Evolutionary conservation across 2,329 filamentous ascomycete genomes (phyloP).

Genomic region (Xylariaceae sp.): DNA sequence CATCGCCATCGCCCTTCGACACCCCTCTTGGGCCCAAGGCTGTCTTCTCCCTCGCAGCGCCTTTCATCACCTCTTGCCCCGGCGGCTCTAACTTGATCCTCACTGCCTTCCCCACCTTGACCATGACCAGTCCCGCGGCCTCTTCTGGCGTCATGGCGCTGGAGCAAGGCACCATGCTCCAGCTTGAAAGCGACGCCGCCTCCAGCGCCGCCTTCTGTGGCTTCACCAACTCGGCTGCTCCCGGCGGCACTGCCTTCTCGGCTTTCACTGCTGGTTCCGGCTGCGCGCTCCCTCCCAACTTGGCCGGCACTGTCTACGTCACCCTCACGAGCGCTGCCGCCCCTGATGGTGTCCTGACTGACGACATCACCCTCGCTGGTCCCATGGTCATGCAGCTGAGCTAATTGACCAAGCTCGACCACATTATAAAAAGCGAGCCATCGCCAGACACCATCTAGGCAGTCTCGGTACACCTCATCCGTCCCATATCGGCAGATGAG

Average conservation of each 20-base stretch:
- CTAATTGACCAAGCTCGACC: constrained; percentile 26
- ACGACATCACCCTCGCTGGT: constrained; percentile 63
- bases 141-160: constrained; percentile 34
- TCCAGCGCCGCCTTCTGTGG: constrained; percentile 56
- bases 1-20: constrained; percentile 67
- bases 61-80: constrained; percentile 69
- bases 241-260: constrained; percentile 58
- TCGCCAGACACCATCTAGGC: too few species aligned
- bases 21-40: constrained; percentile 63
- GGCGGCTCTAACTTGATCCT: constrained; percentile 60
- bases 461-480: too few species aligned
- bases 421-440: too few species aligned
- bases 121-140: constrained; percentile 42
- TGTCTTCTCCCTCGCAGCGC: constrained; percentile 69
- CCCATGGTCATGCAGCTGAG: constrained; percentile 54
- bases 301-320: constrained; percentile 63
- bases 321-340: constrained; percentile 56
- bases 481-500: too few species aligned
- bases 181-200: constrained; percentile 47
- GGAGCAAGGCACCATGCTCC: constrained; percentile 37
- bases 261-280: constrained; percentile 47
- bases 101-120: constrained; percentile 57
- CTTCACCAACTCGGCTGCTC: constrained; percentile 58
- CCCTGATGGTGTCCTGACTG: constrained; percentile 47
- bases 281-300: constrained; percentile 58